Percentiles rank a stretch among this genome's conserved stretches.
Evolutionary conservation across 75 land plant species (phyloP).

Genomic region (Selaginella moellendorffii): DNA sequence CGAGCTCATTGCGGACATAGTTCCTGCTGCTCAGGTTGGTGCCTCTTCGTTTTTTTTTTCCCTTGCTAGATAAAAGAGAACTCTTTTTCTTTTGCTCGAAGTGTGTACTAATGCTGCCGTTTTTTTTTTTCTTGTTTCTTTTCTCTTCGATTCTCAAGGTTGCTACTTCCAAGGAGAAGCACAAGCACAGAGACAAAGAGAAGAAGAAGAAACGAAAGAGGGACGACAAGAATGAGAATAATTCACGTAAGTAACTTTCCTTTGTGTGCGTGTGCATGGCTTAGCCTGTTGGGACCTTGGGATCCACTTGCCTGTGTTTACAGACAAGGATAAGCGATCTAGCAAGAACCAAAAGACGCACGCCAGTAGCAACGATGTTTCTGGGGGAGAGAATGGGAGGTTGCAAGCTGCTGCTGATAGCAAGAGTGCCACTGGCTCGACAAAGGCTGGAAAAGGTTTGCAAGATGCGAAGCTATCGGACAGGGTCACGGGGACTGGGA

Average conservation of each 20-base stretch:
- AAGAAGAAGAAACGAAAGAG: conserved; percentile 1
- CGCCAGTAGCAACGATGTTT: not conserved
- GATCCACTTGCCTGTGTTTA: not conserved
- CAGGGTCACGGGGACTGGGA: too few species aligned
- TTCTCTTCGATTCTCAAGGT: not conserved
- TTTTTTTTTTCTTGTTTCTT: too few species aligned
- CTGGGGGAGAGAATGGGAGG: not conserved
- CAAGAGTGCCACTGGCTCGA: too few species aligned
- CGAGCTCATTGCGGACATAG: too few species aligned
- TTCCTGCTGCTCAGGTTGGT: not conserved
- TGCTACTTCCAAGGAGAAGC: not conserved
- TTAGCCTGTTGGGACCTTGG: not conserved
- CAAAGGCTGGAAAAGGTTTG: too few species aligned
- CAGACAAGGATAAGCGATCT: not conserved
- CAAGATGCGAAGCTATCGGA: too few species aligned
- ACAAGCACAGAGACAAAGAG: not conserved
- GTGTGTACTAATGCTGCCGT: too few species aligned
- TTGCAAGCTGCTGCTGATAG: not conserved
- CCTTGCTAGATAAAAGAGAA: not conserved
- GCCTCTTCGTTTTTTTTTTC: not conserved
- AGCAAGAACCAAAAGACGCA: not conserved
- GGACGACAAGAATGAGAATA: not conserved
- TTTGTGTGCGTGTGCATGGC: too few species aligned
- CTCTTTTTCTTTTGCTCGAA: too few species aligned
- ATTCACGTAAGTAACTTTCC: too few species aligned